Conservation (phyloP, 2,329 filamentous ascomycete species). For the Fusarium sp. region DNA sequence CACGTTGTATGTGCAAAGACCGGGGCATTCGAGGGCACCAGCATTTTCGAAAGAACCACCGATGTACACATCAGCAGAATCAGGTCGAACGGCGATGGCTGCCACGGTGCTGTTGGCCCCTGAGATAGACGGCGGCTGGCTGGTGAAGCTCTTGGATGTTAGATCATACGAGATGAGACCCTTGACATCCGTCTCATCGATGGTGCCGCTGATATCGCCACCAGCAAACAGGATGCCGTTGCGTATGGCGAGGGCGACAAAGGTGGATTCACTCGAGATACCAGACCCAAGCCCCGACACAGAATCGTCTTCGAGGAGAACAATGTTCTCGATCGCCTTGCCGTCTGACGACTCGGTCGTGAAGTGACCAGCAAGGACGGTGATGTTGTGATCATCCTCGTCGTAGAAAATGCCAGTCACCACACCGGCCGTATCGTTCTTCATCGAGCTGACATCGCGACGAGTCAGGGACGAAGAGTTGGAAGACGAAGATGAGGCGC, state of each 20-base stretch:
- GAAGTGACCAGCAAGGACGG: conserved; percentile 90
- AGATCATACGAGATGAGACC: conserved; percentile 88
- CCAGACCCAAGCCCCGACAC: conserved; percentile 77
- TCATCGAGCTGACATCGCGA: conserved; percentile 57
- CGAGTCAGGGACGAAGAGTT: conserved; percentile 57
- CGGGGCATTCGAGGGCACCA: conserved; percentile 84
- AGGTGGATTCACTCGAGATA: conserved; percentile 78
- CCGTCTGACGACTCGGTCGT: conserved; percentile 76
- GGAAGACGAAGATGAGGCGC: conserved; percentile 45
- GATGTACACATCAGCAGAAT: conserved; percentile 81
- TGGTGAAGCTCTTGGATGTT: conserved; percentile 69
- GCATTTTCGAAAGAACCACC: conserved; percentile 87
- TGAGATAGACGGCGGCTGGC: conserved; percentile 80
- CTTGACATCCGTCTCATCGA: conserved; percentile 71
- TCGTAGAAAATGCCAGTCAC: conserved; percentile 83
- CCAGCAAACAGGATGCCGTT: conserved; percentile 82
- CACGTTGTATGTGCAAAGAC: conserved; percentile 83
- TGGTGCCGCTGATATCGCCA: conserved; percentile 79
- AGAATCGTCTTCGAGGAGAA: conserved; percentile 83
- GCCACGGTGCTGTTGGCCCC: conserved; percentile 80
- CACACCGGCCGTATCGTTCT: conserved; percentile 72
- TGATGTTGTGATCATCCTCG: conserved; percentile 78
- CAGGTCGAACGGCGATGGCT: conserved; percentile 78
- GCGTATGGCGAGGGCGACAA: conserved; percentile 77
- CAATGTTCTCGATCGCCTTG: conserved; percentile 80